Conservation (phyloP, 1,139 yeast species). For the Lodderomyces margitis region DNA sequence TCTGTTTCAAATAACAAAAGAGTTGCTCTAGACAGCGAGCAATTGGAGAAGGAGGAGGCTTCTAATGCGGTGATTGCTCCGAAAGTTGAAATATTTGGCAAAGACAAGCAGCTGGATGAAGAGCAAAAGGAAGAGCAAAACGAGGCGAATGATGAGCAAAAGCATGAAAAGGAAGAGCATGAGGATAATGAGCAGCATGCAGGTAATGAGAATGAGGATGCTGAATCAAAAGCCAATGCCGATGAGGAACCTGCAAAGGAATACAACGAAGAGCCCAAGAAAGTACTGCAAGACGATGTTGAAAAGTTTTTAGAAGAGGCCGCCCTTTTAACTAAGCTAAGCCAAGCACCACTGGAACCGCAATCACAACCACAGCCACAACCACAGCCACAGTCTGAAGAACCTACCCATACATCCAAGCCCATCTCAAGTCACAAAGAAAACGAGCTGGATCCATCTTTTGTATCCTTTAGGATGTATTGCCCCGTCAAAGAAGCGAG, state of each 20-base stretch:
- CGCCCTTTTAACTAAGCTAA: constrained; percentile 2
- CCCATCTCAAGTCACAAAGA: constrained; percentile 31
- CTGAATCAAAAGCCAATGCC: constrained; percentile 5
- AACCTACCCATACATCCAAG: constrained; percentile 16
- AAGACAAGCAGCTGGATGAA: not conserved
- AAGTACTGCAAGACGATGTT: constrained; percentile 1
- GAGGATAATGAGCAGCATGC: not conserved
- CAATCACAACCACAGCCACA: constrained; percentile 4
- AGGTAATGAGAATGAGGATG: constrained; percentile 4
- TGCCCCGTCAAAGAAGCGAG: constrained; percentile 80
- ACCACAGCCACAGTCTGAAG: constrained; percentile 3
- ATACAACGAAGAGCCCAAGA: too few species aligned
- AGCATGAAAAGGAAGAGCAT: too few species aligned
- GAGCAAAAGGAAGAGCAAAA: not conserved
- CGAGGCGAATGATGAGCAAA: constrained; percentile 2
- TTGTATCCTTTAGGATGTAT: constrained; percentile 67
- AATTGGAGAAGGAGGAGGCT: constrained; percentile 31
- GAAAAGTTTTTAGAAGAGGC: constrained; percentile 6
- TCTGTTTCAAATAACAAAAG: constrained; percentile 48
- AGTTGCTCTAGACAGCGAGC: constrained; percentile 68
- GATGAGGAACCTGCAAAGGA: constrained; percentile 2
- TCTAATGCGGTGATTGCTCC: not conserved
- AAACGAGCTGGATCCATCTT: constrained; percentile 50
- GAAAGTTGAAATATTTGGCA: constrained; percentile 1
- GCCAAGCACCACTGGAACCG: not conserved